Evolutionary conservation across 2,329 filamentous ascomycete genomes (phyloP), one percentile per base, ranked within the genome.

Genomic region (Hymenoscyphus fraxineus): DNA sequence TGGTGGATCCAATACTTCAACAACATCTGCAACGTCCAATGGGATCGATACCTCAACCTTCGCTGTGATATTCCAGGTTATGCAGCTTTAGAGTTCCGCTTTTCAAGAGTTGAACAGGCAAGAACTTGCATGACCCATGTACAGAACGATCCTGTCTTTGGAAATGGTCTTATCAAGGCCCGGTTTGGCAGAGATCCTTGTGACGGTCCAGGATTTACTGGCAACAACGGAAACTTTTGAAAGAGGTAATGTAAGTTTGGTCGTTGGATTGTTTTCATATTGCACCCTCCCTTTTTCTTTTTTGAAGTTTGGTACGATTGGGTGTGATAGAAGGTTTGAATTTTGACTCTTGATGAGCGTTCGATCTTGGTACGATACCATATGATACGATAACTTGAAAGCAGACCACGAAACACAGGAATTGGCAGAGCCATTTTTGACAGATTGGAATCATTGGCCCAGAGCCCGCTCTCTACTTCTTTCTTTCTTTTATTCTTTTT

Each of bases 181-280:
- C 7, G 35, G 13, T 60, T 44, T 35, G 58, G 58, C 13, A 31
- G 13, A 22, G 58, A 60, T 60, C 58, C 58, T 32, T 60, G 58
- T 27, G 58, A 44, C 32, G 58, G 27, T 27, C 10, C 13, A 16
- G 39, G 7, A 13, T 44, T 59, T 10, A 44, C 22, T 9, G n/a
- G 40, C 12, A 31, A 44, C 19, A 32, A 15, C 41, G n/a, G 32
- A 40, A 16, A 13, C 19, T 40, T 58, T 22, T 39, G 35, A 38
- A 9, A 27, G 4, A 0, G 4, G 7, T 12, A 19, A 27, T 2
- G 7, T 12, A 19, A 27, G 10, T 22, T 12, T 27, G 19, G 10
- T 54, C 35, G 9, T 27, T n/a, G 19, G 19, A 13, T 22, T 54
- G 47, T 54, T 13, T 54, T 54, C 19, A 19, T 54, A 54, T 22